Conservation (phyloP, 78 protist genomes). For the Acrasis kona region DNA sequence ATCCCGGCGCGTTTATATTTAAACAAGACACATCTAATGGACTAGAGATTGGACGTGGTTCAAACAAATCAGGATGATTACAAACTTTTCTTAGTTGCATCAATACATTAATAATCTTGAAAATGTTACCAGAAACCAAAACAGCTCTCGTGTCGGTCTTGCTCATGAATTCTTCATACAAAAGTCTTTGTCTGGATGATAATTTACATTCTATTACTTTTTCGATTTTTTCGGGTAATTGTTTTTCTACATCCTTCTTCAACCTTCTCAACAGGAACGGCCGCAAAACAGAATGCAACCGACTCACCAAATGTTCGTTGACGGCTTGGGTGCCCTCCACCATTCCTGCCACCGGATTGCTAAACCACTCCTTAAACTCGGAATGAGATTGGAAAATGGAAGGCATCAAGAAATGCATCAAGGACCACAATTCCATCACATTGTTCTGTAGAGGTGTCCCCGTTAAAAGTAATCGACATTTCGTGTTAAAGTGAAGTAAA, state of each 20-base stretch:
- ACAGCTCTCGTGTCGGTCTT: conserved; percentile 32
- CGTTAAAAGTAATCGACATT: conserved; percentile 69
- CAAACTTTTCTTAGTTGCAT: conserved; percentile 88
- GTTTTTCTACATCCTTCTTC: conserved; percentile 80
- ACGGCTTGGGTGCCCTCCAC: conserved; percentile 39
- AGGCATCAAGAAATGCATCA: conserved; percentile 92
- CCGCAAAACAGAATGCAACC: conserved; percentile 69
- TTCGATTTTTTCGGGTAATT: conserved; percentile 65
- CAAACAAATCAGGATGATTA: conserved; percentile 90
- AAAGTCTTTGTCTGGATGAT: conserved; percentile 62
- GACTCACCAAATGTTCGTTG: conserved; percentile 28
- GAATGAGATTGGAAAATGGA: conserved; percentile 61
- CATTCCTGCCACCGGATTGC: conserved; percentile 56
- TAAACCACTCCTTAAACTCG: conserved; percentile 80
- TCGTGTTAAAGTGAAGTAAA: conserved; percentile 57
- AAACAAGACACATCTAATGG: no score
- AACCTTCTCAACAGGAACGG: conserved; percentile 90
- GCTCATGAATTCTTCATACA: conserved; percentile 64
- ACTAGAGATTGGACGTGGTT: conserved; percentile 52
- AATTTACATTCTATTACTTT: conserved; percentile 61
- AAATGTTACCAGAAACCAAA: conserved; percentile 33
- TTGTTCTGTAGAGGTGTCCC: conserved; percentile 96
- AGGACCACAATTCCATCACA: conserved; percentile 94
- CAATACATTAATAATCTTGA: conserved; percentile 59
- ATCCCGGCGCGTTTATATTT: no score